Conservation (phyloP, 768 basidiomycete genomes). For the Termitomyces eurrhizus region DNA sequence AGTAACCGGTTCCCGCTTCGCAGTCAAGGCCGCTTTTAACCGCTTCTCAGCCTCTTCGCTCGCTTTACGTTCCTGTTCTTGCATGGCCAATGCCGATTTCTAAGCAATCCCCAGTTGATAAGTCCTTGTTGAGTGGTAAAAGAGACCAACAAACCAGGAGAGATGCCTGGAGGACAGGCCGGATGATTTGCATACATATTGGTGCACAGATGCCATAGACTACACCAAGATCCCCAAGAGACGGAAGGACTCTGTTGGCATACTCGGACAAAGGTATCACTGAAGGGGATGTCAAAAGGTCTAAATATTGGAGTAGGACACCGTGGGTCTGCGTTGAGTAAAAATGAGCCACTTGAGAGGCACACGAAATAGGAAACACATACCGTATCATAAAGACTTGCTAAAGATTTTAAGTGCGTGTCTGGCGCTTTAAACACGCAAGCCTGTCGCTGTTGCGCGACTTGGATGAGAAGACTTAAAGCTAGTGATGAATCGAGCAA, state of each 20-base stretch:
- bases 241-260: conserved; percentile 67
- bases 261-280: conserved; percentile 72
- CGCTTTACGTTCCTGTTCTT: conserved; percentile 66
- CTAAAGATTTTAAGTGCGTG: conserved; percentile 81
- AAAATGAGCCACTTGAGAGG: conserved; percentile 9
- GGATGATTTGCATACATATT: conserved; percentile 91
- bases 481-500: conserved; percentile 71
- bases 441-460: conserved; percentile 87
- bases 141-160: conserved; percentile 47
- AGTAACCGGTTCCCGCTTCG: conserved; percentile 65
- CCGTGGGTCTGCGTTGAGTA: conserved; percentile 68
- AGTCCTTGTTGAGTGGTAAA: background rate
- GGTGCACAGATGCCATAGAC: conserved; percentile 79
- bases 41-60: conserved; percentile 78
- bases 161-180: conserved; percentile 69
- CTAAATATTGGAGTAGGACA: conserved; percentile 88
- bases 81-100: conserved; percentile 58
- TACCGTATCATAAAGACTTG: conserved; percentile 86
- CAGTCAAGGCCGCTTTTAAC: conserved; percentile 73
- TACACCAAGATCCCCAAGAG: conserved; percentile 67
- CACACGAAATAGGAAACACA: conserved; percentile 25
- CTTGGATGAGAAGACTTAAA: conserved; percentile 86
- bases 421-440: conserved; percentile 74
- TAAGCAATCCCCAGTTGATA: conserved; percentile 21
- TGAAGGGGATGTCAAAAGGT: conserved; percentile 73